Evolutionary conservation across 129 eudicot genomes (phyloP).

Genomic region (Apium graveolens): DNA sequence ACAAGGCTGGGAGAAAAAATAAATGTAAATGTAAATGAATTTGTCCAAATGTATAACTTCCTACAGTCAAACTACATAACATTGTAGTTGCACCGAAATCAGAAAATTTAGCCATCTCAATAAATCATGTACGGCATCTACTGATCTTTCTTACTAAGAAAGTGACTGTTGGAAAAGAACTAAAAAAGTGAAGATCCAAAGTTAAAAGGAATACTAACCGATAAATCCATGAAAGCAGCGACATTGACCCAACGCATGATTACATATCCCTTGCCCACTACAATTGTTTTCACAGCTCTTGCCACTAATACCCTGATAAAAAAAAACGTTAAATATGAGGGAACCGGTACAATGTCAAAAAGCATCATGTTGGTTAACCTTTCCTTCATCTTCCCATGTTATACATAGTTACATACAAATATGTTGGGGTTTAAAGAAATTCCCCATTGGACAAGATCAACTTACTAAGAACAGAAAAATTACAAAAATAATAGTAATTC

Average conservation of each 20-base stretch:
- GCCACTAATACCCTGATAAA: conserved; percentile 57
- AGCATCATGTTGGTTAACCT: neutral
- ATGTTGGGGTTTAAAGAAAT: neutral
- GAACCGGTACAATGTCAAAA: conserved; percentile 5
- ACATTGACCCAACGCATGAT: conserved; percentile 79
- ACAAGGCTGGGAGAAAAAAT: neutral
- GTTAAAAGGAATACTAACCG: conserved; percentile 49
- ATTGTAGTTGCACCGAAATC: neutral
- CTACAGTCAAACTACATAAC: neutral
- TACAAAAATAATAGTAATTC: neutral
- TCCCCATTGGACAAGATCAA: neutral
- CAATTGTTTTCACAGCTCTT: conserved; percentile 67
- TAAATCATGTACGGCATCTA: neutral
- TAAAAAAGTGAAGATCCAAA: neutral
- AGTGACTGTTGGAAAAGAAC: neutral
- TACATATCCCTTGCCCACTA: conserved; percentile 86
- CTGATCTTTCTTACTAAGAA: neutral
- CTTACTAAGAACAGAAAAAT: neutral
- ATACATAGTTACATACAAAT: neutral
- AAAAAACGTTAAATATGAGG: conserved; percentile 13
- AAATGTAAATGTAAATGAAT: neutral
- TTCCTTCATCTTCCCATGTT: neutral
- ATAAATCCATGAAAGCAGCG: conserved; percentile 90
- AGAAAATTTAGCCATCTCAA: neutral
- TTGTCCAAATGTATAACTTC: neutral